Evolutionary conservation across 345 rosid species (phyloP).

Genomic region (Eucalyptus albens): DNA sequence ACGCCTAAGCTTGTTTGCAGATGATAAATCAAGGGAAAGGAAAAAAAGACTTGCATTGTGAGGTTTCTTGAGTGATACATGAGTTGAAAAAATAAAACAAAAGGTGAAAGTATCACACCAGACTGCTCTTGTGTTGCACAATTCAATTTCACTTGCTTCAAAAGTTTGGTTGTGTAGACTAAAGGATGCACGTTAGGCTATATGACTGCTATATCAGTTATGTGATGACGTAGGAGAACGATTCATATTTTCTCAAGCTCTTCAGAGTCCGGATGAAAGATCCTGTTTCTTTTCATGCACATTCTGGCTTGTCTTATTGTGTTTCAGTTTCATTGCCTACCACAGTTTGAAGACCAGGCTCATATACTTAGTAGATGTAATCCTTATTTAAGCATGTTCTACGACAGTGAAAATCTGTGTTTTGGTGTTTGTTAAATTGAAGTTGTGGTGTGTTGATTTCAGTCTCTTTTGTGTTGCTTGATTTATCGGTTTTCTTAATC

Average conservation of each 20-base stretch:
- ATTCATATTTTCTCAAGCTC: background rate
- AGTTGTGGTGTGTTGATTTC: background rate
- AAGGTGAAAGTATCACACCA: background rate
- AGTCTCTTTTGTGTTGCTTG: background rate
- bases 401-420: background rate
- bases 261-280: background rate
- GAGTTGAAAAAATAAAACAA: background rate
- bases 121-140: background rate
- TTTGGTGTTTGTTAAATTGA: background rate
- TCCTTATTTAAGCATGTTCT: background rate
- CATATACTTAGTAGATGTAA: background rate
- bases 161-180: background rate
- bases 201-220: background rate
- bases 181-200: background rate
- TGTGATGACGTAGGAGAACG: background rate
- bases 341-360: background rate
- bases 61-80: background rate
- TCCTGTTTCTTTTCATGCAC: background rate
- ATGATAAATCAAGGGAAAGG: background rate
- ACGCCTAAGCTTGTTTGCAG: background rate
- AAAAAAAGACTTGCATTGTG: background rate
- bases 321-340: background rate
- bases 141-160: background rate
- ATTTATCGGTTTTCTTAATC: background rate
- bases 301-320: background rate